A percentile compares a stretch with the other conserved stretches of the same genome.
Evolutionary conservation across 192 early-diverging fungal genomes (phyloP).

Genomic region (Podila epigama): DNA sequence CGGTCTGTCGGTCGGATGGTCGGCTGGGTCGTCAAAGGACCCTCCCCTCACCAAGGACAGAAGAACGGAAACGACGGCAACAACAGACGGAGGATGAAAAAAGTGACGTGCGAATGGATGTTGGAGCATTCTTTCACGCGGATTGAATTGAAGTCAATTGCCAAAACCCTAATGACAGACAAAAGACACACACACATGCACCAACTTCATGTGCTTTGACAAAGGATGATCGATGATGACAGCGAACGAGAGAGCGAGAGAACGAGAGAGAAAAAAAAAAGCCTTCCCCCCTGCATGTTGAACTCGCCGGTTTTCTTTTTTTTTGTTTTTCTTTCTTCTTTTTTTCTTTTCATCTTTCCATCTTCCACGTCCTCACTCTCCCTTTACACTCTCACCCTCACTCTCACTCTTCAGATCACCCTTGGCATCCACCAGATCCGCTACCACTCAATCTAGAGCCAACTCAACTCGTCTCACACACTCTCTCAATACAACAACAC

Average conservation of each 20-base stretch:
- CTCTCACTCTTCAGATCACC: too few species aligned
- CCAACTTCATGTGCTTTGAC: too few species aligned
- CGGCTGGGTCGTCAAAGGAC: not conserved
- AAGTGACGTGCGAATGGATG: not conserved
- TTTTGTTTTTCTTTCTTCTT: conserved; percentile 3
- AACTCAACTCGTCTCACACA: not conserved
- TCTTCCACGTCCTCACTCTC: not conserved
- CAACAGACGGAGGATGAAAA: not conserved
- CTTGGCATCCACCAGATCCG: not conserved
- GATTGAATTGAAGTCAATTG: not conserved
- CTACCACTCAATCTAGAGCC: not conserved
- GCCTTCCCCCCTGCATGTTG: not conserved
- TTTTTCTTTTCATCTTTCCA: not conserved
- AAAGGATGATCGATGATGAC: too few species aligned
- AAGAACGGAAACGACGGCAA: not conserved
- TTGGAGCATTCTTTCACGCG: not conserved
- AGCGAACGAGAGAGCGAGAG: not conserved
- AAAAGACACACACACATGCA: not conserved
- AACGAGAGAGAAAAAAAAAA: not conserved
- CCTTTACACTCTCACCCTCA: too few species aligned
- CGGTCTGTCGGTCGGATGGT: too few species aligned
- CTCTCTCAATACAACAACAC: not conserved
- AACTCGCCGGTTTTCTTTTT: not conserved
- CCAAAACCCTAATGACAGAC: too few species aligned
- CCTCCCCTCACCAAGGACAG: not conserved